Conservation (phyloP, 805 yeast species). For the Candida nitratophila region DNA sequence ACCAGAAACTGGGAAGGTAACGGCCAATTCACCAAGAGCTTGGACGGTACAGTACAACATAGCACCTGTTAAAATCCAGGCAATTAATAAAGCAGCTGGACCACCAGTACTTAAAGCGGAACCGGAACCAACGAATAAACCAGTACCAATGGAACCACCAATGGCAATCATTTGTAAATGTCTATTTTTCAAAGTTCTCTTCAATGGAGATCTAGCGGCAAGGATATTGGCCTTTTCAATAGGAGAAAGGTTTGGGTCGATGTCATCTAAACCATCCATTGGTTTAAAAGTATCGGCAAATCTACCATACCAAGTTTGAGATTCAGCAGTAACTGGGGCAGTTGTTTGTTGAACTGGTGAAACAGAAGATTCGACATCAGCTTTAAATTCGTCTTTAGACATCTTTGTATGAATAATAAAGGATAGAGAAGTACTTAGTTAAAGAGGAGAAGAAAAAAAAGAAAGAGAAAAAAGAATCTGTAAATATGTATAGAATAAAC, state of each 20-base stretch:
- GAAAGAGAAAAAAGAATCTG: neutral
- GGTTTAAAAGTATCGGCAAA: conserved; percentile 27
- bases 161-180: conserved; percentile 78
- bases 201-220: conserved; percentile 43
- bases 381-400: conserved; percentile 15
- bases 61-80: conserved; percentile 50
- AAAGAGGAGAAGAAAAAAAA: neutral
- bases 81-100: conserved; percentile 64
- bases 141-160: conserved; percentile 83
- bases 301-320: neutral
- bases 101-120: conserved; percentile 57
- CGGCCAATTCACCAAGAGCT: conserved; percentile 60
- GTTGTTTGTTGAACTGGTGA: conserved; percentile 10
- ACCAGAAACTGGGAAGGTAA: conserved; percentile 58
- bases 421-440: neutral
- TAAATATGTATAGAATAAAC: too few relatives aligned
- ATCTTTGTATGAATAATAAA: neutral
- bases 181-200: conserved; percentile 49
- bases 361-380: conserved; percentile 16
- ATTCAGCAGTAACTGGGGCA: neutral
- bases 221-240: conserved; percentile 39
- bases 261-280: conserved; percentile 22
- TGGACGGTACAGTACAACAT: conserved; percentile 59
- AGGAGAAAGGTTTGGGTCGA: conserved; percentile 38
- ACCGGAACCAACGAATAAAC: conserved; percentile 72